Percentiles rank a stretch among this genome's conserved stretches.
Evolutionary conservation across 257 asterid genomes (phyloP).

Genomic region (Ajuga chamaepitys): DNA sequence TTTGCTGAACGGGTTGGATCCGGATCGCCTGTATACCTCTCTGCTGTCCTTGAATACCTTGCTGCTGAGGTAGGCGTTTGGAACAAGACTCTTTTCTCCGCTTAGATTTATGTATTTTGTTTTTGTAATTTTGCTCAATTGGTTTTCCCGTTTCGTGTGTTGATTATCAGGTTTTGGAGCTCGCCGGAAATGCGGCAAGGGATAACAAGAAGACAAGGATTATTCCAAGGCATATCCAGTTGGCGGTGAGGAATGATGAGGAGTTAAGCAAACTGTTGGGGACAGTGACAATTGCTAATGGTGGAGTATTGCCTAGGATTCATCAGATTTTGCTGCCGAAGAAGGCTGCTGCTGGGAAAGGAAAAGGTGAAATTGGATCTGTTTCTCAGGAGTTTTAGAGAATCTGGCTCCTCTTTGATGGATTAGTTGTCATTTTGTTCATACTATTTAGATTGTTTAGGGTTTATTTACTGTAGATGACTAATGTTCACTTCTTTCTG

Average conservation of each 20-base stretch:
- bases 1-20: conserved; percentile 60
- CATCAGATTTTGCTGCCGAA: conserved; percentile 40
- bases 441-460: neutral
- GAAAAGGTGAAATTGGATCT: conserved; percentile 36
- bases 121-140: neutral
- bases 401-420: no score
- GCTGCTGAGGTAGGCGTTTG: conserved; percentile 45
- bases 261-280: conserved; percentile 48
- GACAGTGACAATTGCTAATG: conserved; percentile 49
- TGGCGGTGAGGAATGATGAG: conserved; percentile 56
- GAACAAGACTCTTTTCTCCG: no score
- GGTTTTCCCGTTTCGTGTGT: neutral
- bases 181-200: conserved; percentile 68
- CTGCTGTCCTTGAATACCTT: conserved; percentile 60
- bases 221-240: conserved; percentile 50
- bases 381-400: conserved; percentile 46
- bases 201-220: conserved; percentile 61
- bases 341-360: conserved; percentile 33
- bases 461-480: no score
- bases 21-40: conserved; percentile 51
- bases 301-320: conserved; percentile 54
- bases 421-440: neutral
- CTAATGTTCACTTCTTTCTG: no score
- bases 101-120: neutral
- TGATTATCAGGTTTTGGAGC: conserved; percentile 42